Percentiles rank a stretch among this genome's conserved stretches.
phyloP scores from a whole-genome alignment of 1,139 yeast species.

The Debaryomyces subglobosus region DNA sequence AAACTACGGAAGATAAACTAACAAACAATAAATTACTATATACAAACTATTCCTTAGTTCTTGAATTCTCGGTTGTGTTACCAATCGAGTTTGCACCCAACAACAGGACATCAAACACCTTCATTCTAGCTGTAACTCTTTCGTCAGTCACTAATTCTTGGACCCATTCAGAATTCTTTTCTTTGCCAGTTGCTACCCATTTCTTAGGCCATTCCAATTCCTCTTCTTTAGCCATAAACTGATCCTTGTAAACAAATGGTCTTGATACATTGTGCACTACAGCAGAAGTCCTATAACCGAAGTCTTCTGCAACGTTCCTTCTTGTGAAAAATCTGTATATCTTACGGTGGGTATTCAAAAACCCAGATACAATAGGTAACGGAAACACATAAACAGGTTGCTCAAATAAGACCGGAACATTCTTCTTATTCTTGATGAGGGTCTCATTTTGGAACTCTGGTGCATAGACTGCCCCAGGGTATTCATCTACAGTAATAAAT shows the following conservation, averaged over 20 bases:
- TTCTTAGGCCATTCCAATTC: slow-evolving; percentile 89
- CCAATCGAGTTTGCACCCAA: background rate
- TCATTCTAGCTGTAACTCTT: slow-evolving; percentile 59
- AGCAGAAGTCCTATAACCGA: slow-evolving; percentile 62
- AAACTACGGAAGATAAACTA: background rate
- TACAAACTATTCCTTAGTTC: slow-evolving; percentile 5
- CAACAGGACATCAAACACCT: slow-evolving; percentile 46
- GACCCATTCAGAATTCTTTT: slow-evolving; percentile 85
- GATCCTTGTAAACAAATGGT: slow-evolving; percentile 58
- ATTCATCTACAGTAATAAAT: slow-evolving; percentile 60
- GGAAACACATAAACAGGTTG: slow-evolving; percentile 78
- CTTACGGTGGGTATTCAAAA: slow-evolving; percentile 73
- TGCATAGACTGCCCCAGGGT: slow-evolving; percentile 56
- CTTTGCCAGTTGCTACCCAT: slow-evolving; percentile 77
- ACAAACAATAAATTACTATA: slow-evolving; percentile 3
- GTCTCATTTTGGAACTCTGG: slow-evolving; percentile 53
- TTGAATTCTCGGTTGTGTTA: background rate
- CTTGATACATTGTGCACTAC: slow-evolving; percentile 60
- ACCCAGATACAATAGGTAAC: slow-evolving; percentile 77
- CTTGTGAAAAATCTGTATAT: slow-evolving; percentile 78
- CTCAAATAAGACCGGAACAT: slow-evolving; percentile 62
- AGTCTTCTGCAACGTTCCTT: slow-evolving; percentile 70
- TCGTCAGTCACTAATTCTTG: slow-evolving; percentile 73
- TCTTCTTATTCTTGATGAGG: slow-evolving; percentile 31
- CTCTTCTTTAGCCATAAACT: slow-evolving; percentile 62